Percentiles rank a stretch among this genome's conserved stretches.
Conservation (phyloP, 306 rosid genomes). For the Bauhinia variegata region DNA sequence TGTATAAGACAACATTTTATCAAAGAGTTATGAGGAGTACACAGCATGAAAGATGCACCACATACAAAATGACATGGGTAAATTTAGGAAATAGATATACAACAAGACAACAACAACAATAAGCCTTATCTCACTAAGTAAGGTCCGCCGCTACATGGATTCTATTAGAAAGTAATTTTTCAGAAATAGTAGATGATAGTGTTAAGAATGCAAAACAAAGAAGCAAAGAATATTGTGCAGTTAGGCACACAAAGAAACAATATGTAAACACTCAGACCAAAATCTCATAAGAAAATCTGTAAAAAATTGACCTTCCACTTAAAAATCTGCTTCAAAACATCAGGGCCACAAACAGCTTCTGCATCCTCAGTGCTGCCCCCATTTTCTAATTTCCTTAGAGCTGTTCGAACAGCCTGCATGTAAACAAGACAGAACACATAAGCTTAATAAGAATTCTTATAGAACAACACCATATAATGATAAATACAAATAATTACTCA, state of each 20-base stretch:
- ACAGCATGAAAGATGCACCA: neutral
- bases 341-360: slow-evolving; percentile 77
- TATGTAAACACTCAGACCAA: slow-evolving; percentile 17
- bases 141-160: no score
- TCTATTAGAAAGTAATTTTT: no score
- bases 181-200: neutral
- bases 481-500: slow-evolving; percentile 30
- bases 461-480: slow-evolving; percentile 7
- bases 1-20: no score
- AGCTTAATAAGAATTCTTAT: neutral
- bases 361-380: slow-evolving; percentile 71
- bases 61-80: slow-evolving; percentile 6
- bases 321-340: slow-evolving; percentile 62
- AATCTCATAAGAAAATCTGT: neutral
- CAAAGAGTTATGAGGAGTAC: no score
- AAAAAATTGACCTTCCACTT: slow-evolving; percentile 78
- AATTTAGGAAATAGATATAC: slow-evolving; percentile 12
- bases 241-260: slow-evolving; percentile 16
- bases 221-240: neutral
- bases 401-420: slow-evolving; percentile 82
- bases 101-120: no score
- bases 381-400: slow-evolving; percentile 62
- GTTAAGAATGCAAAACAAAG: neutral
- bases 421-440: slow-evolving; percentile 18
- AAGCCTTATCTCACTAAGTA: no score